These are phyloP conservation scores for Daldinia eschscholtzii DNA, from an alignment of 2,329 filamentous ascomycete genomes.

Conservation along the genomic window DNA sequence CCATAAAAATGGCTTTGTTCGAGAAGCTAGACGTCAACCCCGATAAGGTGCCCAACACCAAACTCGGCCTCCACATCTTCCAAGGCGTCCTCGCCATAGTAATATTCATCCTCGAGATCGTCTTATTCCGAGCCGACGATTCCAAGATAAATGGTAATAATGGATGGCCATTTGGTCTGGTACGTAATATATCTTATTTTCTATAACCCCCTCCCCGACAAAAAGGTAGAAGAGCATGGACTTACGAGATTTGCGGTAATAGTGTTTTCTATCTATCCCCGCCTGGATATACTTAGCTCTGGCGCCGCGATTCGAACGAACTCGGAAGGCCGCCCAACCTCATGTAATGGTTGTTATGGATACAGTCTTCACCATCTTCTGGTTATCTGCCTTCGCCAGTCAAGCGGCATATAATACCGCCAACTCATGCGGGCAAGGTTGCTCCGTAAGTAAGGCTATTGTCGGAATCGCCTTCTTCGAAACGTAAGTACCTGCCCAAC, in stretches of 20 bases:
- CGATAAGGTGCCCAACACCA: slow-evolving; percentile 66
- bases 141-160: slow-evolving; percentile 68
- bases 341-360: slow-evolving; percentile 72
- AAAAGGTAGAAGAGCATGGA: background rate
- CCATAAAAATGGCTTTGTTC: slow-evolving; percentile 54
- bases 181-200: slow-evolving; percentile 55
- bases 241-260: slow-evolving; percentile 32
- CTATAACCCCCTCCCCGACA: background rate
- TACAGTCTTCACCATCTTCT: slow-evolving; percentile 69
- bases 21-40: slow-evolving; percentile 66
- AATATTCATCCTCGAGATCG: slow-evolving; percentile 70
- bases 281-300: slow-evolving; percentile 75
- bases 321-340: slow-evolving; percentile 71
- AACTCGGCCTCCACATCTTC: slow-evolving; percentile 68
- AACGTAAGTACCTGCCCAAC: slow-evolving; percentile 60
- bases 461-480: slow-evolving; percentile 73
- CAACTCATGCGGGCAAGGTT: slow-evolving; percentile 67
- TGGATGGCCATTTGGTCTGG: slow-evolving; percentile 74
- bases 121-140: slow-evolving; percentile 65
- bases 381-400: slow-evolving; percentile 75
- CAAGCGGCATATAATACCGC: slow-evolving; percentile 73
- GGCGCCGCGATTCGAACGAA: slow-evolving; percentile 73
- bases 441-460: slow-evolving; percentile 71
- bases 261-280: slow-evolving; percentile 75
- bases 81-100: slow-evolving; percentile 69